Evolutionary conservation across 2,329 filamentous ascomycete genomes (phyloP).

Genomic region (Metarhizium robertsii): DNA sequence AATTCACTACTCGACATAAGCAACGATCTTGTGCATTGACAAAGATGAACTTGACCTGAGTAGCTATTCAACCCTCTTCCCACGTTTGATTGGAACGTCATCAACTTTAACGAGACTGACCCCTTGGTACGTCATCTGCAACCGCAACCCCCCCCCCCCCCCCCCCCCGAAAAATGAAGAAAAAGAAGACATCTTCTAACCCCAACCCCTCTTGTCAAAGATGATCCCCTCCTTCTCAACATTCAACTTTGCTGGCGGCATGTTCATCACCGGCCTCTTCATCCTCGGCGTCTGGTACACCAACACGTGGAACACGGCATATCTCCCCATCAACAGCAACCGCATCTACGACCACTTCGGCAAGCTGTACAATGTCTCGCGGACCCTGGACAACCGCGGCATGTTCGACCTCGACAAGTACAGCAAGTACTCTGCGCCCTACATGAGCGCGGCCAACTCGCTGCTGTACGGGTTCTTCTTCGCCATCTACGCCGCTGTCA

Average conservation of each 20-base stretch:
- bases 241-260: conserved; percentile 24
- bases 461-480: conserved; percentile 31
- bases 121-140: conserved; percentile 18
- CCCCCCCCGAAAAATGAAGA: neutral
- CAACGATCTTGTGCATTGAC: neutral
- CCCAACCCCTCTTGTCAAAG: neutral
- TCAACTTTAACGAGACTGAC: conserved; percentile 17
- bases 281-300: conserved; percentile 22
- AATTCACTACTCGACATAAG: neutral
- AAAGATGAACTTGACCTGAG: neutral
- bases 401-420: conserved; percentile 29
- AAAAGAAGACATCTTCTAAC: neutral
- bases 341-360: conserved; percentile 29
- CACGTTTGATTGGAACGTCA: conserved; percentile 35
- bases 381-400: conserved; percentile 22
- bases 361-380: conserved; percentile 26
- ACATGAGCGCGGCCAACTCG: conserved; percentile 26
- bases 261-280: conserved; percentile 17
- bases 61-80: conserved; percentile 26
- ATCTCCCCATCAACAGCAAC: conserved; percentile 32
- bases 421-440: conserved; percentile 30
- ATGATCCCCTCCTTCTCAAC: conserved; percentile 28
- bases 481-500: conserved; percentile 27
- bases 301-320: conserved; percentile 25
- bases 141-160: neutral